Base-by-base conservation (phyloP, 2,329 filamentous ascomycete genomes). In the Xylariaceae sp. region DNA sequence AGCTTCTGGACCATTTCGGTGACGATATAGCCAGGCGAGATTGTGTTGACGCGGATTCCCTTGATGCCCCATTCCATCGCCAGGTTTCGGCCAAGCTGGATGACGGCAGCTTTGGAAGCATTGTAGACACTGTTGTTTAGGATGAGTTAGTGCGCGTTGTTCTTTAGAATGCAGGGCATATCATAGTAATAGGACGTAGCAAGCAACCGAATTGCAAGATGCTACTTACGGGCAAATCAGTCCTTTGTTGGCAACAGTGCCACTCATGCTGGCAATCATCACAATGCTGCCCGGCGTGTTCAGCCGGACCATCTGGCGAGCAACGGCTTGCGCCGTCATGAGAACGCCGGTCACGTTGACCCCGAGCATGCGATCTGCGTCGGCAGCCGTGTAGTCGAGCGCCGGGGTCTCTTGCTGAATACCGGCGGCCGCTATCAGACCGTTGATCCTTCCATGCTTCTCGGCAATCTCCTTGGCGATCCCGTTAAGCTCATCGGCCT, bases 251-350 rank as follows among this genome's bases (percentile, higher is more conserved):
- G 83, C 83, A 57, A 87, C 75, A 5, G 76, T 80, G 15, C 79
- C 85, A 57, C 81, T 85, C 83, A 87, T 88, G 57, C 81, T 85
- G n/a, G 77, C 83, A 62, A 88, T 84, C 61, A 88, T 68, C 12
- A 81, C 80, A 52, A 88, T 79, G 62, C 81, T 86, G 0, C 84
- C 83, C 6, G 73, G 70, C 22, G 71, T 74, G 49, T 80, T 75
- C 27, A 80, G 73, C 44, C 76, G 75, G 18, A 83, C 72, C 78
- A 88, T 83, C 66, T 94, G 86, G 48, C 85, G 79, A 32, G 90
- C 91, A n/a, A 89, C 88, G 17, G 89, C 89, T 74, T 92, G 89
- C 22, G 90, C 89, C 30, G 89, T 95, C 79, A 91, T 82, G 71
- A 90, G 89, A 27, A 80, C 83, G 11, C 90, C 91, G n/a, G 84